phyloP scores from a whole-genome alignment of 2,329 filamentous ascomycete genomes.

The Graphium sp. region DNA sequence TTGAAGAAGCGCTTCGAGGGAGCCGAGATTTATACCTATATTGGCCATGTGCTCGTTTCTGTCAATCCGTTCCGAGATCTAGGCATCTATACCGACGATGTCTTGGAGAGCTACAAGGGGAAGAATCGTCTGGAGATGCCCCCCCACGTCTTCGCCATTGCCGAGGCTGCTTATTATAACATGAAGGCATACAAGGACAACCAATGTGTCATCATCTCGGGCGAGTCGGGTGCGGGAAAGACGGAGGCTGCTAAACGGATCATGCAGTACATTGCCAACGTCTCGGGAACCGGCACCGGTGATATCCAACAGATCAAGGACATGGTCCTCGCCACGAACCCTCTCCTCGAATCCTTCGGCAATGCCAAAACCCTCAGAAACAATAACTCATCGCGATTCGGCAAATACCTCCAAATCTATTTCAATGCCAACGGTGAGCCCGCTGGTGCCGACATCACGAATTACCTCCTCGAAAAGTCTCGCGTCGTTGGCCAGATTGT shows the following conservation, averaged over 20 bases:
- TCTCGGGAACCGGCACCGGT: constrained; percentile 69
- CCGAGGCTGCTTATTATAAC: constrained; percentile 94
- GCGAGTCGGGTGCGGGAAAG: constrained; percentile 95
- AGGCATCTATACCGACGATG: constrained; percentile 92
- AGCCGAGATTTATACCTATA: constrained; percentile 98
- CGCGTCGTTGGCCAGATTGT: constrained; percentile 87
- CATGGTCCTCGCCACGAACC: constrained; percentile 98
- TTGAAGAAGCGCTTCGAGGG: constrained; percentile 96
- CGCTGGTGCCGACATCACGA: constrained; percentile 92
- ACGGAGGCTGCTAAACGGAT: constrained; percentile 96
- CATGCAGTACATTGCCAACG: constrained; percentile 98
- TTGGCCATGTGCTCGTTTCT: constrained; percentile 96
- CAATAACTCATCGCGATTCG: constrained; percentile 97
- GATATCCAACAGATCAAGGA: constrained; percentile 96
- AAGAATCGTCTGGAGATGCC: constrained; percentile 94
- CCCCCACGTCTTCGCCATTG: constrained; percentile 93
- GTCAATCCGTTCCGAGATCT: constrained; percentile 96
- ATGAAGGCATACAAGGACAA: constrained; percentile 99
- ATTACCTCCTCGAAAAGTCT: constrained; percentile 91
- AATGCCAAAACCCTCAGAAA: constrained; percentile 97
- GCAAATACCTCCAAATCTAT: constrained; percentile 94
- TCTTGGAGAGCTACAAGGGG: constrained; percentile 84
- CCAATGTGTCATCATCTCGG: constrained; percentile 98
- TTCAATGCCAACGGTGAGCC: constrained; percentile 88
- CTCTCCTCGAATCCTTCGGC: constrained; percentile 89